Evolutionary conservation across 228 moss, liverwort and hornwort genomes (phyloP).

Genomic region (Sphagnum magellanicum): DNA sequence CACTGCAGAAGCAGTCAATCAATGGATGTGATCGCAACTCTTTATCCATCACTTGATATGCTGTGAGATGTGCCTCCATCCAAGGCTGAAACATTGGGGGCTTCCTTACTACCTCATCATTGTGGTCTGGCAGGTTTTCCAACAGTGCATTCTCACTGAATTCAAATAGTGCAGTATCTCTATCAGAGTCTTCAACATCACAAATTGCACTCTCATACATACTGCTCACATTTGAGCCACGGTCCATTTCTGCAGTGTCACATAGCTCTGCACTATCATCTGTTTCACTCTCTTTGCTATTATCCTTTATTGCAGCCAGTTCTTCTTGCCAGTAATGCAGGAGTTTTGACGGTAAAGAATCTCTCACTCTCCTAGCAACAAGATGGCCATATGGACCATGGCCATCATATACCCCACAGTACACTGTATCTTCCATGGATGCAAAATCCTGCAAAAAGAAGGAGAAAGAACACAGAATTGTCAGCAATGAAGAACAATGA

Average conservation of each 20-base stretch:
- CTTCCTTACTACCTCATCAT: background rate
- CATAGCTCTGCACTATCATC: constrained; percentile 3
- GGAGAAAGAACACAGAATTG: too few species aligned
- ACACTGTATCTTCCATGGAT: constrained; percentile 52
- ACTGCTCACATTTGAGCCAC: background rate
- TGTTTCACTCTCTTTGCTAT: background rate
- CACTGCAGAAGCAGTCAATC: constrained; percentile 58
- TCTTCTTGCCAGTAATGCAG: constrained; percentile 45
- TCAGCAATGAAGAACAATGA: too few species aligned
- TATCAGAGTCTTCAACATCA: background rate
- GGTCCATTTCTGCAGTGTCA: background rate
- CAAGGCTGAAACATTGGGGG: constrained; percentile 40
- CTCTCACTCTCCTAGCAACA: constrained; percentile 47
- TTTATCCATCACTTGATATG: constrained; percentile 46
- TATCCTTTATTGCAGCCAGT: constrained; percentile 4
- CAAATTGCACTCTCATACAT: background rate
- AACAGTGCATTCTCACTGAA: background rate
- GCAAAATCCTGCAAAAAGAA: constrained; percentile 28
- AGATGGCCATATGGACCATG: constrained; percentile 54
- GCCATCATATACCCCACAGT: constrained; percentile 54
- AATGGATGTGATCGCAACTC: constrained; percentile 36
- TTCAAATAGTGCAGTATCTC: background rate
- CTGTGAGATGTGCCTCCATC: constrained; percentile 46
- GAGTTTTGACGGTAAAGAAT: constrained; percentile 51
- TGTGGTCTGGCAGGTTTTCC: background rate